Percentiles rank a stretch among this genome's conserved stretches.
Conservation (phyloP, 2,329 filamentous ascomycete species). For the Amauroascus niger region DNA sequence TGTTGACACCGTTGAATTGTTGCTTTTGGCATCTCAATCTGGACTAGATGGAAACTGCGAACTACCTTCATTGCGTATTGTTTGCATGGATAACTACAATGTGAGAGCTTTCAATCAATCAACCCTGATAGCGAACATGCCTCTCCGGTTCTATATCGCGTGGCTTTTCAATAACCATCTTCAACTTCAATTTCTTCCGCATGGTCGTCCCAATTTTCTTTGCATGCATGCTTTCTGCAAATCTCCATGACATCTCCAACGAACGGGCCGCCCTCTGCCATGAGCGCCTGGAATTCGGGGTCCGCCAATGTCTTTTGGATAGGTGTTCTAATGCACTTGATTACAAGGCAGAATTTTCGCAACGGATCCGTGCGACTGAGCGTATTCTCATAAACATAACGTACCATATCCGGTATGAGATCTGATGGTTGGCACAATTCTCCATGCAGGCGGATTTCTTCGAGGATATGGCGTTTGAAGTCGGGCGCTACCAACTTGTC, state of each 20-base stretch:
- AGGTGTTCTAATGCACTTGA: neutral
- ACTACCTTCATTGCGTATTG: no score
- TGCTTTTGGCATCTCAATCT: no score
- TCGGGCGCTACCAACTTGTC: constrained; percentile 8
- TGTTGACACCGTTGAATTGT: neutral
- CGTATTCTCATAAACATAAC: neutral
- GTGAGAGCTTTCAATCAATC: no score
- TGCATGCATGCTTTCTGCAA: neutral
- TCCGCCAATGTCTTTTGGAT: neutral
- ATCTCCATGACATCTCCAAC: neutral
- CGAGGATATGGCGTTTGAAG: constrained; percentile 2
- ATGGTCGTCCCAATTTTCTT: neutral
- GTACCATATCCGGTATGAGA: neutral
- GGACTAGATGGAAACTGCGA: no score
- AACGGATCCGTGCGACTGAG: neutral
- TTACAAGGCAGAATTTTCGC: neutral
- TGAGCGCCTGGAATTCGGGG: neutral
- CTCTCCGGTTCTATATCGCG: no score
- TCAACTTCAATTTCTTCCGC: no score
- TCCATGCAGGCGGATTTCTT: constrained; percentile 5
- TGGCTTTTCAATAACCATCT: no score
- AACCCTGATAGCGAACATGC: no score
- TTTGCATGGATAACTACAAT: no score
- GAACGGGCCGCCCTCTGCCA: neutral
- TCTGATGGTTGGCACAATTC: constrained; percentile 3